Percentiles rank a stretch among this genome's conserved stretches.
These are phyloP conservation scores for Phalaenopsis equestris DNA, from an alignment of 106 monocot species.

Conservation along the genomic window DNA sequence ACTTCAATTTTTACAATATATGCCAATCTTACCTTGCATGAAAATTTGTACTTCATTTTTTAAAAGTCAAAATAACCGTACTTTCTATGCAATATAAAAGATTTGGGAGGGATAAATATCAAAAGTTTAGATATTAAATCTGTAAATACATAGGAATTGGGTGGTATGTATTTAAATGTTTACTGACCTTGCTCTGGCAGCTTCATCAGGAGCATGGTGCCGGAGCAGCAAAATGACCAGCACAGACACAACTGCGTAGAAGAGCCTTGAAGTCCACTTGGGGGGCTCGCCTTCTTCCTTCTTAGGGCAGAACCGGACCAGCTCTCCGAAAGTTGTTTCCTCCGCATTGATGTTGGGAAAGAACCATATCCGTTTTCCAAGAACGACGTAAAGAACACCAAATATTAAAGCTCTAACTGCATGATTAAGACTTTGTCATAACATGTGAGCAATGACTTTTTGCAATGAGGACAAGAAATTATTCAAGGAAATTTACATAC, in stretches of 20 bases:
- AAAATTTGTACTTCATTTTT: no score
- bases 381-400: conserved; percentile 62
- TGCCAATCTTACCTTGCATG: no score
- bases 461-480: not conserved
- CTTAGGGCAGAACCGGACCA: conserved; percentile 86
- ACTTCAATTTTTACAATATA: no score
- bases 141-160: no score
- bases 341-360: conserved; percentile 98
- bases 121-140: no score
- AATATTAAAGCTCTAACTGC: conserved; percentile 80
- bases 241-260: conserved; percentile 54
- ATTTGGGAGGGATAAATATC: no score
- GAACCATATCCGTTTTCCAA: conserved; percentile 92
- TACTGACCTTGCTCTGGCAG: conserved; percentile 79
- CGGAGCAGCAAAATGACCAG: conserved; percentile 61
- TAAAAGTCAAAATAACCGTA: no score
- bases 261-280: conserved; percentile 86
- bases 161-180: not conserved
- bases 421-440: conserved; percentile 9
- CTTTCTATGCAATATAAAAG: no score
- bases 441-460: not conserved
- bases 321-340: conserved; percentile 91
- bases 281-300: conserved; percentile 78
- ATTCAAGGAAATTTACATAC: no score
- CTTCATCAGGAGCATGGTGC: conserved; percentile 96